phyloP scores from a whole-genome alignment of 2,329 filamentous ascomycete genomes.

The Cordyceps pruinosa region DNA sequence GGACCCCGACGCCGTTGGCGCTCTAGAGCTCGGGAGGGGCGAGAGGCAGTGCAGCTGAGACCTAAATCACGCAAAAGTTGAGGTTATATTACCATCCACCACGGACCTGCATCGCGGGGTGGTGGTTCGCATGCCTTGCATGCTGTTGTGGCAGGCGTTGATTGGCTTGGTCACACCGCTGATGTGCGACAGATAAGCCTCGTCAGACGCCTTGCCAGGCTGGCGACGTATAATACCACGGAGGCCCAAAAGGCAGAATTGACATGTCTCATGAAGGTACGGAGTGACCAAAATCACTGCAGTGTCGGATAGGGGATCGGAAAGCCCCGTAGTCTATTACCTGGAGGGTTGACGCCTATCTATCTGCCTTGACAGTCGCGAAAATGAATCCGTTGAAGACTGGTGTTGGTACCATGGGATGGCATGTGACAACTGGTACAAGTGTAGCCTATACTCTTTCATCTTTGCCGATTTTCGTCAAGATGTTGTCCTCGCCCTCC shows the following conservation, averaged over 20 bases:
- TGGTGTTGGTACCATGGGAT: constrained; percentile 13
- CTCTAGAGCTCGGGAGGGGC: not conserved
- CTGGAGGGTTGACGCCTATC: not conserved
- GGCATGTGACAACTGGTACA: constrained; percentile 15
- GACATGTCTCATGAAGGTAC: too few species aligned
- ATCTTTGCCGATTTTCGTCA: constrained; percentile 19
- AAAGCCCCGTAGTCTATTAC: too few species aligned
- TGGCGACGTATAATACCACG: not conserved
- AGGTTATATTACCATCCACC: not conserved
- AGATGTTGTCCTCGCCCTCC: constrained; percentile 14
- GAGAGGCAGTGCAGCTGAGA: not conserved
- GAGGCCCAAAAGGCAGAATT: not conserved
- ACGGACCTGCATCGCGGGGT: not conserved
- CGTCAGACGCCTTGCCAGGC: not conserved
- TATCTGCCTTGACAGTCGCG: not conserved
- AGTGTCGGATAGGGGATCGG: too few species aligned
- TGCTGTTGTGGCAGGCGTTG: not conserved
- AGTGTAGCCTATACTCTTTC: constrained; percentile 21
- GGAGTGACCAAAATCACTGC: too few species aligned
- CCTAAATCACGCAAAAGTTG: not conserved
- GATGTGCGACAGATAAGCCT: not conserved
- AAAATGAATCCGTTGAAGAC: constrained; percentile 11
- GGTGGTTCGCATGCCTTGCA: not conserved
- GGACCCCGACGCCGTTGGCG: not conserved
- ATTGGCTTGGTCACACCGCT: not conserved